Conservation (phyloP, 495 filamentous ascomycete species). For the Neurospora intermedia region DNA sequence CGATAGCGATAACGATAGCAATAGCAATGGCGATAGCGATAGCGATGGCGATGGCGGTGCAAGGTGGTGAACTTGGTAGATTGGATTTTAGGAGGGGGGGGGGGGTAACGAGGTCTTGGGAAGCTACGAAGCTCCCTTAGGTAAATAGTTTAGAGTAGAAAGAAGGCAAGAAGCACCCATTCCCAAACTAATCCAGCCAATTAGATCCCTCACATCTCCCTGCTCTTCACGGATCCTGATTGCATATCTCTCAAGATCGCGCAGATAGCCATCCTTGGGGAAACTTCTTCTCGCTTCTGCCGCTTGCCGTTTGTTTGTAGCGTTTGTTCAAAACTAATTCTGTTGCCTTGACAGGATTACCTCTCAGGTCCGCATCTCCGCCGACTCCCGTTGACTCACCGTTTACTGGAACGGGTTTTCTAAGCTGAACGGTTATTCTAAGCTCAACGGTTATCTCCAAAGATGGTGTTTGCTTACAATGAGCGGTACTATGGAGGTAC, state of each 20-base stretch:
- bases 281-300: not conserved
- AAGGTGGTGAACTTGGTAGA: not conserved
- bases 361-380: slow-evolving; percentile 62
- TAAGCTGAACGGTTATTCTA: not conserved
- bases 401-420: slow-evolving; percentile 10
- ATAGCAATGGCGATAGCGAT: too few species aligned
- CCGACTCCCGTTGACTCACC: slow-evolving; percentile 30
- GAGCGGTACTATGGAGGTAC: not conserved
- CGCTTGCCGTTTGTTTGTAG: not conserved
- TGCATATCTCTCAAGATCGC: not conserved
- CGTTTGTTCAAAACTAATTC: not conserved
- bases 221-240: not conserved
- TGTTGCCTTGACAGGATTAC: slow-evolving; percentile 58
- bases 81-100: not conserved
- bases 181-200: not conserved
- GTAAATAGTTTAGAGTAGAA: too few species aligned
- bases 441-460: not conserved
- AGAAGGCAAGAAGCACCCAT: not conserved
- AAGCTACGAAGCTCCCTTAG: too few species aligned
- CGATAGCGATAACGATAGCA: too few species aligned
- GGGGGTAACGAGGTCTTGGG: too few species aligned
- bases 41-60: not conserved
- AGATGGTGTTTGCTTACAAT: not conserved
- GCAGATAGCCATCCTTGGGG: not conserved
- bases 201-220: not conserved